Evolutionary conservation across 2,329 filamentous ascomycete species (phyloP).

Genomic region (Nothopassalora personata): DNA sequence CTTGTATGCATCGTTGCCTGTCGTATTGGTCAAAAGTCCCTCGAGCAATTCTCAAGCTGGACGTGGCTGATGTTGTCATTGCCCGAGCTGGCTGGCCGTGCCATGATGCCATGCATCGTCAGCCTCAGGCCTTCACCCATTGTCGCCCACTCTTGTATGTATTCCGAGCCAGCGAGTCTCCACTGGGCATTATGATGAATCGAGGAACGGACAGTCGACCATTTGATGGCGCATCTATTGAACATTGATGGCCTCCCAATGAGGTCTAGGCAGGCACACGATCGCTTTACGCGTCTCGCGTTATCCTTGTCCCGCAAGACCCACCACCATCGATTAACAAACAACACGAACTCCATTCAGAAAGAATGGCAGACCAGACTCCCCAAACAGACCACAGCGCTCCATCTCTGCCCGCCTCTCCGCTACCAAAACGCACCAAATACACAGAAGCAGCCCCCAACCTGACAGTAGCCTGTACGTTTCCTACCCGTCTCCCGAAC

Average conservation of each 20-base stretch:
- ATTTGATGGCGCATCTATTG: background rate
- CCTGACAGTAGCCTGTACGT: conserved; percentile 33
- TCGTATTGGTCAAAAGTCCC: background rate
- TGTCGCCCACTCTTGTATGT: background rate
- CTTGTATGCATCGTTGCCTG: conserved; percentile 6
- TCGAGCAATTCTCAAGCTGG: background rate
- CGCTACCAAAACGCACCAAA: conserved; percentile 76
- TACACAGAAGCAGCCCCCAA: conserved; percentile 44
- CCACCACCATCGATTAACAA: background rate
- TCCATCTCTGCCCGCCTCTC: conserved; percentile 63
- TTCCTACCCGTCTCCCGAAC: background rate
- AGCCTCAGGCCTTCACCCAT: background rate
- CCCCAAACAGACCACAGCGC: conserved; percentile 38
- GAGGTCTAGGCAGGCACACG: background rate
- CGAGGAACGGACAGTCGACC: background rate
- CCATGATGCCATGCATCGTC: background rate
- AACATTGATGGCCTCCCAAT: background rate
- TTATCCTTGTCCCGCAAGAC: background rate
- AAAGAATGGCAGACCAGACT: conserved; percentile 29
- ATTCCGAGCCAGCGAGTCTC: background rate
- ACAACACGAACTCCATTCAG: background rate
- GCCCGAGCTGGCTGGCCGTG: background rate
- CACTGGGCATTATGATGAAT: background rate
- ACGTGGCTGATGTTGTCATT: background rate
- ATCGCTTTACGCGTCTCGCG: background rate